Evolutionary conservation across 257 asterid genomes (phyloP), one percentile per base, ranked within the genome.

Genomic region (Parsonsia alboflavescens): DNA sequence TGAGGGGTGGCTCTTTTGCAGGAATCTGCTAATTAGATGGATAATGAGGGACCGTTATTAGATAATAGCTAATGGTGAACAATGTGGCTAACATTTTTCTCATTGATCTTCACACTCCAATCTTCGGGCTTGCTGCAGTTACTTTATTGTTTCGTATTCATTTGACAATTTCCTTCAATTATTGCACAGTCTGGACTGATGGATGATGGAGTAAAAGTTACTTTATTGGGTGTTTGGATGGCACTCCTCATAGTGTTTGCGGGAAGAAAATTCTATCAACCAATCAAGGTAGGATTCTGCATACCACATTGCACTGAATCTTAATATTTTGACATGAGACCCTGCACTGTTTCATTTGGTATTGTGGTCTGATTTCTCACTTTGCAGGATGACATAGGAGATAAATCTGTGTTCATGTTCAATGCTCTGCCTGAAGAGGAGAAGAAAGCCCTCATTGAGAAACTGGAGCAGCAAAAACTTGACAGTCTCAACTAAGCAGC

Each of bases 361-460:
- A 57, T 54, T 70, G 8, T 44, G 26, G 26, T 24, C 17, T 72
- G 19, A 6, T 64, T 76, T 62, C 73, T 42, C 39, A 7, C 26
- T 71, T 75, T 68, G 79, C 81, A 91, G 98, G 98, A 94, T 83
- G 98, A 94, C 45, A 92, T 94, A 44, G 97, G 98, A 33, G 98
- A 94, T 68, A 91, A 94, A 82, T 91, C 97, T 0, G 93, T 93
- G 69, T 93, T 93, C 82, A 86, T 84, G 73, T 93, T 93, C 94
- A 86, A 91, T 73, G 90, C 90, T 4, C 79, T 89, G 75, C 73
- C 92, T 4, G 83, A 85, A 59, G 88, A 85, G 59, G 97, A 89
- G 84, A 90, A 90, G 74, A 82, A 76, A n/a, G 86, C 83, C 22
- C 75, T 90, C 50, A 59, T 89, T 26, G 72, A 75, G 80, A 86